Percentiles rank a stretch among this genome's conserved stretches.
These are phyloP conservation scores for Microsporum canis DNA, from an alignment of 2,329 filamentous ascomycete species.

Conservation along the genomic window DNA sequence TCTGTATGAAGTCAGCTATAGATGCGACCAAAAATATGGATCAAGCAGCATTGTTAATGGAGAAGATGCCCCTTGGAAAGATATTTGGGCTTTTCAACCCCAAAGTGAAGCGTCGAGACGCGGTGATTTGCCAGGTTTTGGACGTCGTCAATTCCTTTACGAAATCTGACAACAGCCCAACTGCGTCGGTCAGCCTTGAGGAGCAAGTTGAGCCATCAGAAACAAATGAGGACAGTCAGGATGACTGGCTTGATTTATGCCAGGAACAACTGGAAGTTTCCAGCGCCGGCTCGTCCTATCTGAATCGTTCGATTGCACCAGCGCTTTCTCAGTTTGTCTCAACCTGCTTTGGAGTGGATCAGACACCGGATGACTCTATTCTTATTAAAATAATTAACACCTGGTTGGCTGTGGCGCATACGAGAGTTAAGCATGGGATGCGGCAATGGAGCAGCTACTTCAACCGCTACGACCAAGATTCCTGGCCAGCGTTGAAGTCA, in stretches of 20 bases:
- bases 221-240: slow-evolving; percentile 50
- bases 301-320: slow-evolving; percentile 37
- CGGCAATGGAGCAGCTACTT: slow-evolving; percentile 48
- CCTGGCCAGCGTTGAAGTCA: slow-evolving; percentile 36
- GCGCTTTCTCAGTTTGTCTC: slow-evolving; percentile 46
- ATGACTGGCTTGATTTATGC: slow-evolving; percentile 47
- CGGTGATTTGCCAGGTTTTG: slow-evolving; percentile 40
- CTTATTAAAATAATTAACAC: slow-evolving; percentile 43
- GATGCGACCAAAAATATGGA: slow-evolving; percentile 31
- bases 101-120: slow-evolving; percentile 33
- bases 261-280: slow-evolving; percentile 27
- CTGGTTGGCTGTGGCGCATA: slow-evolving; percentile 43
- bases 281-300: slow-evolving; percentile 21
- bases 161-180: slow-evolving; percentile 20
- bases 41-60: slow-evolving; percentile 34
- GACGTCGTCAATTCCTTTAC: slow-evolving; percentile 37
- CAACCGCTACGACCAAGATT: slow-evolving; percentile 42
- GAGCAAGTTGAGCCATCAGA: slow-evolving; percentile 20
- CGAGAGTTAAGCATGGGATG: slow-evolving; percentile 36
- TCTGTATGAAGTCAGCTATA: slow-evolving; percentile 40
- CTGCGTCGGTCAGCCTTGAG: slow-evolving; percentile 15
- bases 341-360: slow-evolving; percentile 50
- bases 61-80: slow-evolving; percentile 34
- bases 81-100: slow-evolving; percentile 44
- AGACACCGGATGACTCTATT: slow-evolving; percentile 43